A percentile compares a stretch with the other conserved stretches of the same genome.
phyloP scores from a whole-genome alignment of 164 flowering plant genomes.

The Piper betle region DNA sequence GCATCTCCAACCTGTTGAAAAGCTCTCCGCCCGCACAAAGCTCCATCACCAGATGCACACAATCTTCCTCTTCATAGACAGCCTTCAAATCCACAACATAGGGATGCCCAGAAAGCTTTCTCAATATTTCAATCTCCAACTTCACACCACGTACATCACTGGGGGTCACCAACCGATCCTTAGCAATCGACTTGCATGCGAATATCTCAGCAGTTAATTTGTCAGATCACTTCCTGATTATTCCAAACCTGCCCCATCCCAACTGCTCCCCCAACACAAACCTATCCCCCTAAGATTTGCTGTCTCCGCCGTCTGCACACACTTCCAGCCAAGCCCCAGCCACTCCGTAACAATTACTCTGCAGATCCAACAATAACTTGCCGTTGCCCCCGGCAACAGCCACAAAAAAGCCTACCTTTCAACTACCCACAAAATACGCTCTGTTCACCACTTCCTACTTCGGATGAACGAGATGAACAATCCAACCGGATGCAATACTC shows the following conservation, averaged over 20 bases:
- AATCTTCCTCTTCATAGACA: conserved; percentile 44
- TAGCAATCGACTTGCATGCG: conserved; percentile 51
- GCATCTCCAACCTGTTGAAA: conserved; percentile 33
- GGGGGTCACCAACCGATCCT: conserved; percentile 32
- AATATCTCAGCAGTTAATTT: conserved; percentile 39
- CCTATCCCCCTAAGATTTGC: conserved; percentile 33
- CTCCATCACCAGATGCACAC: conserved; percentile 56
- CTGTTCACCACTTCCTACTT: neutral
- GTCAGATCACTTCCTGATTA: conserved; percentile 48
- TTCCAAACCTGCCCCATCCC: conserved; percentile 82
- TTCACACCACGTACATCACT: conserved; percentile 37
- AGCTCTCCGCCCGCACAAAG: conserved; percentile 71
- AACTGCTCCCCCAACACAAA: conserved; percentile 51
- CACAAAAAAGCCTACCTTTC: conserved; percentile 21
- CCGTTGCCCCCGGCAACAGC: conserved; percentile 57
- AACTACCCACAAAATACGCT: neutral
- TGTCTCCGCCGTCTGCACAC: conserved; percentile 30
- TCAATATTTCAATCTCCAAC: conserved; percentile 52
- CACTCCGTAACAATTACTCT: conserved; percentile 29
- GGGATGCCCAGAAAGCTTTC: conserved; percentile 47
- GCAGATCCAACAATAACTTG: conserved; percentile 10
- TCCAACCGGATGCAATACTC: neutral
- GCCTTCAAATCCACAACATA: conserved; percentile 47
- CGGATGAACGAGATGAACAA: neutral
- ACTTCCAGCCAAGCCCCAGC: conserved; percentile 22